These are phyloP conservation scores for Litsea cubeba DNA, from an alignment of 164 flowering plant genomes.

Conservation along the genomic window DNA sequence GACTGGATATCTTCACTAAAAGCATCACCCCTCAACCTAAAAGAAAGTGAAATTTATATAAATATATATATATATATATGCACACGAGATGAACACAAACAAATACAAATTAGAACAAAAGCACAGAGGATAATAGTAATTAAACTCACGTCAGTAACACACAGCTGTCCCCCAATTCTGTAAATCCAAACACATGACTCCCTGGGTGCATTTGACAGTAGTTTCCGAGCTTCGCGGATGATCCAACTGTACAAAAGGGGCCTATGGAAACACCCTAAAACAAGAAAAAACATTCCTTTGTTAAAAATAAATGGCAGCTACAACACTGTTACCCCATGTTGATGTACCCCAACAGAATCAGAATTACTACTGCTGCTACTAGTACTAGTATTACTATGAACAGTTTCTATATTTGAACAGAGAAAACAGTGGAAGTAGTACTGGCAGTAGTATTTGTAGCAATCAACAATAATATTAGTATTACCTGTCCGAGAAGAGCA, in stretches of 20 bases:
- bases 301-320: too few relatives aligned
- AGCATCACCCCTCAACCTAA: too few relatives aligned
- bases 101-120: not conserved
- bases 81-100: too few relatives aligned
- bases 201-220: conserved; percentile 67
- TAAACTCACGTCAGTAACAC: conserved; percentile 64
- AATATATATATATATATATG: too few relatives aligned
- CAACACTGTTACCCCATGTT: not conserved
- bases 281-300: not conserved
- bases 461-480: not conserved
- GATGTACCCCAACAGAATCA: not conserved
- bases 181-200: conserved; percentile 80
- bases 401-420: too few relatives aligned
- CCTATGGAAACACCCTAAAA: conserved; percentile 78
- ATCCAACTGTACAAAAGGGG: conserved; percentile 81
- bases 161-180: conserved; percentile 74
- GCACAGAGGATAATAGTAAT: not conserved
- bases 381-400: too few relatives aligned
- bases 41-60: too few relatives aligned
- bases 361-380: too few relatives aligned
- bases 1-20: too few relatives aligned
- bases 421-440: not conserved
- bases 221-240: conserved; percentile 65
- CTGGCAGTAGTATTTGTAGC: not conserved
- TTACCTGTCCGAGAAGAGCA: conserved; percentile 60